Percentiles rank a stretch among this genome's conserved stretches.
phyloP scores from a whole-genome alignment of 768 basidiomycete genomes.

The Terana coerulea region DNA sequence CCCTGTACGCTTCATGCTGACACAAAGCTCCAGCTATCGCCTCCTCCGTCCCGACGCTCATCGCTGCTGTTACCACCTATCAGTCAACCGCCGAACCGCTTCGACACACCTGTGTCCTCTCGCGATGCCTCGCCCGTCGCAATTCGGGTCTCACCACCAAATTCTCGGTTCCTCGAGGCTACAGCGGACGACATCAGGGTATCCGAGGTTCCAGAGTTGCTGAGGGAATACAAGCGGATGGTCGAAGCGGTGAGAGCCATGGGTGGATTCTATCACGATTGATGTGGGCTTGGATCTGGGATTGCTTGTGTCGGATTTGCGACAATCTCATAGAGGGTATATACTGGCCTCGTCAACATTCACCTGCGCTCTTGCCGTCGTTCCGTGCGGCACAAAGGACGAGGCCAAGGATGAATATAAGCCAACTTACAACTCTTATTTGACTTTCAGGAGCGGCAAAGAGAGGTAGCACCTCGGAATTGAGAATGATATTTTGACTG shows the following conservation, averaged over 20 bases:
- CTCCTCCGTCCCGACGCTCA: conserved; percentile 36
- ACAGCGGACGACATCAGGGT: conserved; percentile 73
- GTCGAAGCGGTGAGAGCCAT: conserved; percentile 61
- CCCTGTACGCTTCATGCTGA: neutral
- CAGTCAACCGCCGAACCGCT: conserved; percentile 26
- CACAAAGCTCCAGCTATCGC: conserved; percentile 25
- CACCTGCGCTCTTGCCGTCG: too few relatives aligned
- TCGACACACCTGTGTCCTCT: conserved; percentile 37
- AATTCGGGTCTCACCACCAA: conserved; percentile 55
- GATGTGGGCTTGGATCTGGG: neutral
- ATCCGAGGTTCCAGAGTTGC: conserved; percentile 74
- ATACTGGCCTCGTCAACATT: too few relatives aligned
- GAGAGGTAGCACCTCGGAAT: too few relatives aligned
- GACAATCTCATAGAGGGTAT: too few relatives aligned
- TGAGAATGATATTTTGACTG: too few relatives aligned
- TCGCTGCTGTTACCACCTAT: conserved; percentile 33
- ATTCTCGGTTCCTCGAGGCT: conserved; percentile 67
- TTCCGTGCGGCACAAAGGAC: too few relatives aligned
- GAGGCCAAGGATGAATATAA: too few relatives aligned
- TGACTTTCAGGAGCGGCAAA: too few relatives aligned
- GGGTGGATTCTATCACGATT: conserved; percentile 49
- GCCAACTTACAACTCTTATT: too few relatives aligned
- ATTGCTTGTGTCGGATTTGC: neutral
- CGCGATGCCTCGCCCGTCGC: conserved; percentile 36
- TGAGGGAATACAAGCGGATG: conserved; percentile 77